Percentiles rank a stretch among this genome's conserved stretches.
Evolutionary conservation across 352 stramenopile species (phyloP).

Genomic region (Peronospora tabacina): DNA sequence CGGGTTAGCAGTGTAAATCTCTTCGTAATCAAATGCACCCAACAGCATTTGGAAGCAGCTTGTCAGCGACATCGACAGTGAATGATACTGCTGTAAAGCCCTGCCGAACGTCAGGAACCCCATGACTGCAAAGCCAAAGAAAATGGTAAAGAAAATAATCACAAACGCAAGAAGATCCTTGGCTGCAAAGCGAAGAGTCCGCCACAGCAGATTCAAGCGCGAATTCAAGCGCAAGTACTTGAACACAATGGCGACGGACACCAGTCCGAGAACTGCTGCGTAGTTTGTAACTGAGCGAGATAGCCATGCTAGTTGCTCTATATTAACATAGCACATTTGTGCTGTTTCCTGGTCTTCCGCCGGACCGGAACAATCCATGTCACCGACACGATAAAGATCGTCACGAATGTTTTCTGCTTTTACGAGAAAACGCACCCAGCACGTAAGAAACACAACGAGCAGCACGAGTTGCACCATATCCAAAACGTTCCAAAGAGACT

Average conservation of each 20-base stretch:
- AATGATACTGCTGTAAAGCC: slow-evolving; percentile 59
- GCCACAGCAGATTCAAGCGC: slow-evolving; percentile 71
- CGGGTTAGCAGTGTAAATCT: slow-evolving; percentile 56
- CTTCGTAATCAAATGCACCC: slow-evolving; percentile 69
- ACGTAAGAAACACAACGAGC: slow-evolving; percentile 51
- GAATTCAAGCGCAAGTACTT: slow-evolving; percentile 77
- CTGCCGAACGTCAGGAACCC: slow-evolving; percentile 68
- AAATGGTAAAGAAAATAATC: slow-evolving; percentile 77
- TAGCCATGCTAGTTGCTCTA: slow-evolving; percentile 44
- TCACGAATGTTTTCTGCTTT: slow-evolving; percentile 42
- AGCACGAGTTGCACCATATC: slow-evolving; percentile 67
- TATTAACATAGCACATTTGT: slow-evolving; percentile 46
- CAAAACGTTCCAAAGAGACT: slow-evolving; percentile 75
- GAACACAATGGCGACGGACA: slow-evolving; percentile 74
- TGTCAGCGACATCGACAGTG: slow-evolving; percentile 54
- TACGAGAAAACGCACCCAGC: slow-evolving; percentile 52
- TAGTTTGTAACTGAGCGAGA: slow-evolving; percentile 51
- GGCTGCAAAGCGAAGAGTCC: slow-evolving; percentile 61
- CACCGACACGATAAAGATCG: slow-evolving; percentile 42
- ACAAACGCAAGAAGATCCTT: slow-evolving; percentile 72
- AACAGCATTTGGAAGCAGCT: slow-evolving; percentile 82
- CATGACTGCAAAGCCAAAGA: slow-evolving; percentile 72
- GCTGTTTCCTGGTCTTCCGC: slow-evolving; percentile 39
- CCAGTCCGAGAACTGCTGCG: slow-evolving; percentile 45
- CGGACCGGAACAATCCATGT: slow-evolving; percentile 41